Base-by-base conservation (phyloP, 306 rosid species). In the Casuarina glauca region DNA sequence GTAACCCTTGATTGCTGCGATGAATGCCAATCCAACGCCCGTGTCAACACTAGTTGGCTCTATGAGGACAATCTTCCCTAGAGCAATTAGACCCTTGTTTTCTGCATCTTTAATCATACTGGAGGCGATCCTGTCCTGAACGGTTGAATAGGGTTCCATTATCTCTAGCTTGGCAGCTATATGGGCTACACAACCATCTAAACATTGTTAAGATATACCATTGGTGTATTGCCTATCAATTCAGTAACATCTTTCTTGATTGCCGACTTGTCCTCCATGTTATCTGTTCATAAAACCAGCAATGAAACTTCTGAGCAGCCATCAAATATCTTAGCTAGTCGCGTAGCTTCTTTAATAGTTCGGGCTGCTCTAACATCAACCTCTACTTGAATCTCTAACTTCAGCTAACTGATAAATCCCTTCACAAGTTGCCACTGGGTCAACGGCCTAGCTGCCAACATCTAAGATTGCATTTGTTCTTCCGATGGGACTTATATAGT, bases 51-150 rank as follows among this genome's bases (percentile, higher is more conserved):
- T 78, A 11, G 98, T 94, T 7, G 82, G 63, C 92, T 94, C 98
- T 74, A 94, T 78, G 36, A 92, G 92, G 46, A 88, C 81, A 82
- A 88, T 97, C 97, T 94, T 92, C 67, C 98, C 95, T 12, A 92
- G 97, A 6, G 92, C 84, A 68, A 94, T 89, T 9, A 92, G 81
- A 44, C 97, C 95, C 75, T 87, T 90, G 9, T 82, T 91, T 78
- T 94, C 97, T 0, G 97, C 98, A 52, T 94, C 97, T 66, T 90
- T 79, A 75, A 94, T 94, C 98, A 94, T 92, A 81, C 97, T 92
- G 50, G 81, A 51, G 0, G 90, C 93, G 61, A 89, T 89, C 93
- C 98, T 88, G 80, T 93, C 97, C 80, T 91, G 91, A 17, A 89
- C 89, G 71, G 97, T 91, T 2, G 97, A 81, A 76, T 93, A 89